Percentiles rank a stretch among this genome's conserved stretches.
These are phyloP conservation scores for Populus nigra DNA, from an alignment of 345 rosid genomes.

Conservation along the genomic window DNA sequence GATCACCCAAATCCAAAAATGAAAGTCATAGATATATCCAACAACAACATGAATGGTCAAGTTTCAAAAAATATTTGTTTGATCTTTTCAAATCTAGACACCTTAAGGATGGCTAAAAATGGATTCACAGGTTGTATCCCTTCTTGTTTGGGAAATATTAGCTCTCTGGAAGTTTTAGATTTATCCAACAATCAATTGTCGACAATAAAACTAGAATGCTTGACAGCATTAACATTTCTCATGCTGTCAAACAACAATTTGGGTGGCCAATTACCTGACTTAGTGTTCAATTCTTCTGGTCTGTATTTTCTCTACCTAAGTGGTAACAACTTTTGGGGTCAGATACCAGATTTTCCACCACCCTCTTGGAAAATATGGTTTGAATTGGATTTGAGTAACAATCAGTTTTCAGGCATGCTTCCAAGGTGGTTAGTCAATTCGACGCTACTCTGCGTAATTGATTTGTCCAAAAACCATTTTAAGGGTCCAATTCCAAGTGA, in stretches of 20 bases:
- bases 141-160: slow-evolving; percentile 8
- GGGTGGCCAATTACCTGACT: background rate
- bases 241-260: no score
- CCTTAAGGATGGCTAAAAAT: background rate
- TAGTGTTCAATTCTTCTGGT: background rate
- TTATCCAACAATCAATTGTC: slow-evolving; percentile 12
- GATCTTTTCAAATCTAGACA: background rate
- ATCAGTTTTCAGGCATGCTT: background rate
- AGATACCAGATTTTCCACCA: background rate
- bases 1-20: background rate
- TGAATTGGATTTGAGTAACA: background rate
- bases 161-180: background rate
- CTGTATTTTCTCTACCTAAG: background rate
- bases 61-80: slow-evolving; percentile 9
- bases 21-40: background rate
- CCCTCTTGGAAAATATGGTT: accelerated
- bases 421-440: background rate
- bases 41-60: background rate
- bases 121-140: slow-evolving; percentile 23
- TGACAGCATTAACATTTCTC: accelerated
- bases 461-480: background rate
- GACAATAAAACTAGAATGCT: no score
- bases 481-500: background rate
- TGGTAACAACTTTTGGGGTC: background rate
- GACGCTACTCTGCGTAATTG: background rate